A percentile compares a stretch with the other conserved stretches of the same genome.
Evolutionary conservation across 805 yeast genomes (phyloP).

Genomic region (Danielia reshetovae): DNA sequence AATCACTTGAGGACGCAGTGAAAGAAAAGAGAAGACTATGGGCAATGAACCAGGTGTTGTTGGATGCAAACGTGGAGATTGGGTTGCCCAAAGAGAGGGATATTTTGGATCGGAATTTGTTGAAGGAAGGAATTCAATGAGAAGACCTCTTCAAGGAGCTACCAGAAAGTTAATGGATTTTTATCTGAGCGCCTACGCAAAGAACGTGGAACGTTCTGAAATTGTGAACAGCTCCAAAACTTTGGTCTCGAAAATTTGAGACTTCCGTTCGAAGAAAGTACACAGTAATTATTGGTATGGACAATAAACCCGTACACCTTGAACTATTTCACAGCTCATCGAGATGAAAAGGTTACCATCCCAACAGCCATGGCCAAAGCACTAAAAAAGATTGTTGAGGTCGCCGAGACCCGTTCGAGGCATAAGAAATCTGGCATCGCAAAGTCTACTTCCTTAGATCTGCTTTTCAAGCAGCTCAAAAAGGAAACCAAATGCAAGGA

Average conservation of each 20-base stretch:
- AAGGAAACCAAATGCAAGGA: slow-evolving; percentile 19
- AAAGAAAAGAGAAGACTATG: slow-evolving; percentile 36
- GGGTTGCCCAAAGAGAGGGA: slow-evolving; percentile 28
- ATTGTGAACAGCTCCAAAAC: too few species aligned
- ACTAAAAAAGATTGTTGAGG: not conserved
- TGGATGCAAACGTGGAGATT: slow-evolving; percentile 39
- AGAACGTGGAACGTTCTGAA: too few species aligned
- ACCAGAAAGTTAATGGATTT: too few species aligned
- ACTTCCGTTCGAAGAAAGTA: too few species aligned
- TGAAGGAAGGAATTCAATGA: slow-evolving; percentile 14
- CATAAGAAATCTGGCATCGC: slow-evolving; percentile 1
- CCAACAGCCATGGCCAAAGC: not conserved
- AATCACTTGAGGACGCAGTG: slow-evolving; percentile 22
- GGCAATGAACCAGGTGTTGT: slow-evolving; percentile 38
- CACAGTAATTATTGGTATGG: too few species aligned
- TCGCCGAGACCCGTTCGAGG: too few species aligned
- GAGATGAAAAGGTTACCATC: too few species aligned
- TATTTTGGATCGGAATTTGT: slow-evolving; percentile 15
- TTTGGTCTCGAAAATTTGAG: too few species aligned
- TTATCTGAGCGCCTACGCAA: too few species aligned
- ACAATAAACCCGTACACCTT: slow-evolving; percentile 1
- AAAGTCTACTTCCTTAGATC: slow-evolving; percentile 25
- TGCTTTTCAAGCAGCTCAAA: slow-evolving; percentile 28
- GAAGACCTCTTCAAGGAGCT: too few species aligned
- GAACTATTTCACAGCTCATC: too few species aligned